Evolutionary conservation across 1,284 basidiomycete genomes (phyloP).

Genomic region (Sanghuangporus sanghuang): DNA sequence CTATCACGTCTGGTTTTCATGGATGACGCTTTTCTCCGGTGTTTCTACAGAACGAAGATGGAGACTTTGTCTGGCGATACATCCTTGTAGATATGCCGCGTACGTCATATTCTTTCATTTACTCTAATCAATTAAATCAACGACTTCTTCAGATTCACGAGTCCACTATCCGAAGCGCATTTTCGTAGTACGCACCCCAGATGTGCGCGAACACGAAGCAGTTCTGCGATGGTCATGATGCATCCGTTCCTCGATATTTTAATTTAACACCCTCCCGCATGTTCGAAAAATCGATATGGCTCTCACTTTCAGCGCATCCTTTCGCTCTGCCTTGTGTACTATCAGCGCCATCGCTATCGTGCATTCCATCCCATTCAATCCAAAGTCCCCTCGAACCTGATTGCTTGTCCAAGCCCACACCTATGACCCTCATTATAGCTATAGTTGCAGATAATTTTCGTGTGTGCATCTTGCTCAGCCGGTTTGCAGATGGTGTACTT

Average conservation of each 20-base stretch:
- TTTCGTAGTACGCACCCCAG: constrained; percentile 62
- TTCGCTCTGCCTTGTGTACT: not conserved
- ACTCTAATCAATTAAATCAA: constrained; percentile 4
- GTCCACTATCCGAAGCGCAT: constrained; percentile 58
- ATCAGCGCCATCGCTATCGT: not conserved
- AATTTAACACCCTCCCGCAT: not conserved
- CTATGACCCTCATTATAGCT: not conserved
- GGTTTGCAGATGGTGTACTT: not conserved
- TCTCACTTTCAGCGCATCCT: not conserved
- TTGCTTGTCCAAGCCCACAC: not conserved
- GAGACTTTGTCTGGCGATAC: constrained; percentile 74
- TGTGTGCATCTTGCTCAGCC: not conserved
- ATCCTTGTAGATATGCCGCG: constrained; percentile 75
- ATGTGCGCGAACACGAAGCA: constrained; percentile 65
- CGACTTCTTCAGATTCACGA: constrained; percentile 48
- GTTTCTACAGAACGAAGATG: constrained; percentile 56
- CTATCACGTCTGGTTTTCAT: not conserved
- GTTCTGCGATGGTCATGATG: constrained; percentile 60
- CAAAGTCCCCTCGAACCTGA: not conserved
- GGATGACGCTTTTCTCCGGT: constrained; percentile 14
- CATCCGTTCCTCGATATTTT: constrained; percentile 21
- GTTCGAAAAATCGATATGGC: not conserved
- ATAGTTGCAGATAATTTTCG: not conserved
- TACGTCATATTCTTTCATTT: constrained; percentile 33
- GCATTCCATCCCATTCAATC: not conserved